Evolutionary conservation across 2,329 filamentous ascomycete species (phyloP), one percentile per base, ranked within the genome.

Genomic region (Aspergillus spinulosporus): DNA sequence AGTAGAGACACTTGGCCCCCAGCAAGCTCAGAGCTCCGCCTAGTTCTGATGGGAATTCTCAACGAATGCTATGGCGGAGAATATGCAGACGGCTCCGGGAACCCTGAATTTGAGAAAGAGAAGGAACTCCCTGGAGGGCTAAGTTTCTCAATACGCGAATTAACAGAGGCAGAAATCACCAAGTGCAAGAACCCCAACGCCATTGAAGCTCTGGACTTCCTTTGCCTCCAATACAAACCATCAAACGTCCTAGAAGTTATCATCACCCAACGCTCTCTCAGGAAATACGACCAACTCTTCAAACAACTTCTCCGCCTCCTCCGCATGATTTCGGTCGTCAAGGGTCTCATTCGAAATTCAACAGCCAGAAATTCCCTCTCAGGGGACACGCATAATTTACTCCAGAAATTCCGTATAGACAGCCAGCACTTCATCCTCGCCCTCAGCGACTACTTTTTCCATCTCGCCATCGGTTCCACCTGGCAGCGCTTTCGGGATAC

Each of bases 181-280:
- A 86, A 83, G 60, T 93, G 92, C 72, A 87, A 95, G 80, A 84
- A 97, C 65, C 87, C 91, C 0, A 83, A 90, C 68, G 88, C 88
- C 0, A 81, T 97, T 14, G 87, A 93, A 68, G 94, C 94, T 0
- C 80, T 97, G n/a, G 94, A 97, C 72, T 97, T 99, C 67, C 79
- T 99, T 12, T 85, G 90, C 1, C 77, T 99, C 5, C 88, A 92
- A 45, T 97, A 97, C 74, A 89, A 88, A 40, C 82, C 92, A 0
- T 88, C 92, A 0, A 72, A 82, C 0, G 84, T 90, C 1, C 78
- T 97, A 0, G 80, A 86, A 42, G 79, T 86, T 0, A 81, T 97
- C 59, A 86, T 99, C 42, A 92, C 90, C 0, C 79, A 85, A 0
- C 71, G 80, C 0, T 82, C 88, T 1, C 75, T 97, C 8, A 78